Base-by-base conservation (phyloP, 495 filamentous ascomycete genomes). In the Penicillium herquei region DNA sequence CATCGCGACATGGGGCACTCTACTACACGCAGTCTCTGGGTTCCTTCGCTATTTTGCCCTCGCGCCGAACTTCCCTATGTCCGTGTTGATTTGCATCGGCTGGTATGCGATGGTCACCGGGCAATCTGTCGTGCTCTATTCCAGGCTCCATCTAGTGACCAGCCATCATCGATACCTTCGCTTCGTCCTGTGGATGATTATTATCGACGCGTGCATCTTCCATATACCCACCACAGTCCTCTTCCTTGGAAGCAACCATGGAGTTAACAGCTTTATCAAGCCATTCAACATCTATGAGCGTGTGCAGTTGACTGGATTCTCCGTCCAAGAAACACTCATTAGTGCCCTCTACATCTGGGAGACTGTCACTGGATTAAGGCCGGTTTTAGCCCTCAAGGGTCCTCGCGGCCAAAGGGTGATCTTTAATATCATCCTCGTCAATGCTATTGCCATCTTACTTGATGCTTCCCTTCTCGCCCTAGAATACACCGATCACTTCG, bases 311-410 rank as follows among this genome's bases (percentile, higher is more conserved):
- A 62, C 66, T 0, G 70, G 62, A 3, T 77, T 79, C 47, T 70
- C 67, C 39, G 8, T 75, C 6, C 75, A 80, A 16, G 82, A 84
- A 54, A 53, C 70, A 18, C 54, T 78, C n/a, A 67, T 85, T 54
- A 76, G 72, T 7, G 72, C 61, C 0, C 47, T 82, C 2, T 85
- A 82, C 58, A 69, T 82, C 49, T 75, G 62, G 62, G 73, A 74
- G 48, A 68, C 75, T 3, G 26, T 61, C 5, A 66, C 49, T 2
- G 66, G 70, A 8, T 66, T 81, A 1, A 65, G 73, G 49, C 61
- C 65, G 35, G 43, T 75, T 39, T 43, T 69, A 12, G 47, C 52
- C 0, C 49, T 75, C 32, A 63, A 69, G 18, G 54, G 69, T 7
- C 18, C 58, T 11, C 62, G 66, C n/a, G 59, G 69, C 17, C 47